Conservation (phyloP, 116 monocot genomes). For the Dioscorea cayenensis region DNA sequence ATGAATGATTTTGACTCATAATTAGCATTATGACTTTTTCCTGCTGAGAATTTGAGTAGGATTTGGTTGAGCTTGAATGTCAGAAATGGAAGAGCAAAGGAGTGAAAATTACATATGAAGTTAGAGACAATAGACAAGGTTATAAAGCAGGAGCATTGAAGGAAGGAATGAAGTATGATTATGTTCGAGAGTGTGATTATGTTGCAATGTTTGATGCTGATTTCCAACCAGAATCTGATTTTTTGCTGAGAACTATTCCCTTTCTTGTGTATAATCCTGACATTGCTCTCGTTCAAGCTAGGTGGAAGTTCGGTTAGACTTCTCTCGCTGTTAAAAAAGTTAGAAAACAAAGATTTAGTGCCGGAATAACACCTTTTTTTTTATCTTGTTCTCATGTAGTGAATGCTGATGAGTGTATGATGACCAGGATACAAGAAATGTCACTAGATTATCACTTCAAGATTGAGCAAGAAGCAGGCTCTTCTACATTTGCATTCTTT, state of each 20-base stretch:
- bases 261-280: slow-evolving; percentile 58
- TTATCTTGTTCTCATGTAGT: slow-evolving; percentile 36
- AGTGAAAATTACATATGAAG: slow-evolving; percentile 71
- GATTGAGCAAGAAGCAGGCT: slow-evolving; percentile 96
- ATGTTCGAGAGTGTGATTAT: slow-evolving; percentile 74
- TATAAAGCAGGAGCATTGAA: slow-evolving; percentile 94
- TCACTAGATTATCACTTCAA: slow-evolving; percentile 94
- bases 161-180: slow-evolving; percentile 61
- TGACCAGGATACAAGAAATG: slow-evolving; percentile 95
- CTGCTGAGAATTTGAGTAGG: slow-evolving; percentile 23
- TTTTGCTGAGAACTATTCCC: slow-evolving; percentile 66
- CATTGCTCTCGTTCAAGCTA: slow-evolving; percentile 82
- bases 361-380: not conserved
- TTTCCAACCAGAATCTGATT: slow-evolving; percentile 90
- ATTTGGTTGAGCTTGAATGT: slow-evolving; percentile 84
- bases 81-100: slow-evolving; percentile 71
- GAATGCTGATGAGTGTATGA: slow-evolving; percentile 67
- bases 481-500: slow-evolving; percentile 67
- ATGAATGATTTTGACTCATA: too few species aligned
- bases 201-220: slow-evolving; percentile 93
- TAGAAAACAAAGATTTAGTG: not conserved
- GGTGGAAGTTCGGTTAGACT: slow-evolving; percentile 86
- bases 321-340: too few species aligned
- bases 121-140: slow-evolving; percentile 75
- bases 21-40: too few species aligned